Evolutionary conservation across 768 basidiomycete genomes (phyloP).

Genomic region (Naganishia onofrii): DNA sequence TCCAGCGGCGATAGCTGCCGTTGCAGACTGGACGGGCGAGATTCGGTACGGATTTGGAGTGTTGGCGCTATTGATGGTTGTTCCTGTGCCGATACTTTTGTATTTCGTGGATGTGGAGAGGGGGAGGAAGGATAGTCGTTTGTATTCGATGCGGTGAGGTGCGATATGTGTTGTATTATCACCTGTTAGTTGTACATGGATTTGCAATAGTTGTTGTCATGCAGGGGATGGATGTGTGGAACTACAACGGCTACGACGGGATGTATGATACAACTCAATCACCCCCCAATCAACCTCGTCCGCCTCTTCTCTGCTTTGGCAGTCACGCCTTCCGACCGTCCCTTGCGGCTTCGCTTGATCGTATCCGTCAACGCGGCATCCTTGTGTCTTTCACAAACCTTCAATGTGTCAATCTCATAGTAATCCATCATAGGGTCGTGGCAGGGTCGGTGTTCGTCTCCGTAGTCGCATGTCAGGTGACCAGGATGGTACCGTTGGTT

Average conservation of each 20-base stretch:
- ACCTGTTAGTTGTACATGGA: neutral
- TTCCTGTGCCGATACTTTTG: conserved; percentile 70
- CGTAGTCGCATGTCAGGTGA: conserved; percentile 76
- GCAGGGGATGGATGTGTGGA: no score
- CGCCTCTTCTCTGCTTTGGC: conserved; percentile 69
- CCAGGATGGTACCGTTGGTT: conserved; percentile 83
- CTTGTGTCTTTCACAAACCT: conserved; percentile 83
- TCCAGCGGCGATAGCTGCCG: conserved; percentile 79
- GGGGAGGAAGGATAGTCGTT: conserved; percentile 60
- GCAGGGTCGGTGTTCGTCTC: conserved; percentile 53
- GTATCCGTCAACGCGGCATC: conserved; percentile 36
- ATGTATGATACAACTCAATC: neutral
- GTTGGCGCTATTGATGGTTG: conserved; percentile 74
- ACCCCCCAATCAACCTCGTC: conserved; percentile 65
- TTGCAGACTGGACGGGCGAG: conserved; percentile 84
- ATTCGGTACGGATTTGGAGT: conserved; percentile 90
- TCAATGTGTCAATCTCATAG: conserved; percentile 76
- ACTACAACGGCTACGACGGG: neutral
- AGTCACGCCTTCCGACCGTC: conserved; percentile 38
- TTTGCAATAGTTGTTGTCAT: no score
- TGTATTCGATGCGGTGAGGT: neutral
- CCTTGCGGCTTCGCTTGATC: conserved; percentile 24
- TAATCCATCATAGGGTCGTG: conserved; percentile 67
- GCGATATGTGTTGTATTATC: neutral
- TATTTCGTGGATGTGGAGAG: conserved; percentile 65